Evolutionary conservation across 2,329 filamentous ascomycete species (phyloP).

Genomic region (Curvularia lunata): DNA sequence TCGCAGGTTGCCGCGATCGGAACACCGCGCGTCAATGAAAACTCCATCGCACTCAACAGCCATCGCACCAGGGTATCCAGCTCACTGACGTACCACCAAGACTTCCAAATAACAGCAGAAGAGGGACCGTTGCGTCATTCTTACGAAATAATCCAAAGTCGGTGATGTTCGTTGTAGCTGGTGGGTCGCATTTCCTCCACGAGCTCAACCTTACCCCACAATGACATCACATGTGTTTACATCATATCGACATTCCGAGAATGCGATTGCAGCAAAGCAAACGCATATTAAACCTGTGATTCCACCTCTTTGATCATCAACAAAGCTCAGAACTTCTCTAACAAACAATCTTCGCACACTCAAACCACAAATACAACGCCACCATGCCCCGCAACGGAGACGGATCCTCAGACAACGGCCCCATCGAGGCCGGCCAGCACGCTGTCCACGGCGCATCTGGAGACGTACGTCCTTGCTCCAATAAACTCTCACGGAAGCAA

Average conservation of each 20-base stretch:
- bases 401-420: constrained; percentile 50
- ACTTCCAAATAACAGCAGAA: not conserved
- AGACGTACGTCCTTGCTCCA: constrained; percentile 33
- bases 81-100: not conserved
- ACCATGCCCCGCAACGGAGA: constrained; percentile 52
- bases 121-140: not conserved
- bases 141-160: not conserved
- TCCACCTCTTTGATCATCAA: not conserved
- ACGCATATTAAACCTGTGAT: constrained; percentile 1
- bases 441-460: constrained; percentile 46
- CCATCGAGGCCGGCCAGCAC: constrained; percentile 45
- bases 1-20: not conserved
- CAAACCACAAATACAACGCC: constrained; percentile 1
- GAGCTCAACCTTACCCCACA: constrained; percentile 8
- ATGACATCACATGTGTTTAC: constrained; percentile 15
- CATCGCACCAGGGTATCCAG: not conserved
- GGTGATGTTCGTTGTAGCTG: not conserved
- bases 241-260: constrained; percentile 7
- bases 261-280: not conserved
- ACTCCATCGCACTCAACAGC: not conserved
- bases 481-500: not conserved
- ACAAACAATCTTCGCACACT: not conserved
- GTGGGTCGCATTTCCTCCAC: not conserved
- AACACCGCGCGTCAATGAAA: not conserved
- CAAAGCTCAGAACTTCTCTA: not conserved